Conservation (phyloP, 2,329 filamentous ascomycete species). For the Ophiostoma pallidulum region DNA sequence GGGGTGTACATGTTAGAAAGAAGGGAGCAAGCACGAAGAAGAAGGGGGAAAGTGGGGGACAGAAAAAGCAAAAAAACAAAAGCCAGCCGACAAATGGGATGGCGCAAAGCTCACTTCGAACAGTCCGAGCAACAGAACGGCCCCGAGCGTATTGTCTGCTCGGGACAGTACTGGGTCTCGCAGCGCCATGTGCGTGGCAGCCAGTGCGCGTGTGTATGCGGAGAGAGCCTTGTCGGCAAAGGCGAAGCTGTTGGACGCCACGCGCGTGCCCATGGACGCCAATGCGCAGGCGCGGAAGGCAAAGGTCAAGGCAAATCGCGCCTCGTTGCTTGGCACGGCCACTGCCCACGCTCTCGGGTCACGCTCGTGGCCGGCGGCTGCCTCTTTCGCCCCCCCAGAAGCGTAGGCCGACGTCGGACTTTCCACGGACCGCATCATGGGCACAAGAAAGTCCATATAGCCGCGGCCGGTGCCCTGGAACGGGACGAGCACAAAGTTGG, state of each 20-base stretch:
- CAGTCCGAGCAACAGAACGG: conserved; percentile 49
- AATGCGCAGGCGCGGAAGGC: conserved; percentile 53
- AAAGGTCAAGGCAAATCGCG: conserved; percentile 30
- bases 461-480: conserved; percentile 41
- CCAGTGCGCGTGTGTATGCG: conserved; percentile 47
- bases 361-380: background rate
- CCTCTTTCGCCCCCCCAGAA: background rate
- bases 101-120: conserved; percentile 37
- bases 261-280: conserved; percentile 46
- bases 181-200: conserved; percentile 43
- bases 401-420: conserved; percentile 1
- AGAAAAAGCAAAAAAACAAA: too few relatives aligned
- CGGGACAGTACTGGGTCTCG: conserved; percentile 38
- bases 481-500: conserved; percentile 51
- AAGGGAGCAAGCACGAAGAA: background rate
- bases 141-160: conserved; percentile 48
- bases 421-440: conserved; percentile 38
- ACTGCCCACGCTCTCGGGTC: background rate
- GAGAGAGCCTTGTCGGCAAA: conserved; percentile 34
- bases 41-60: conserved; percentile 10
- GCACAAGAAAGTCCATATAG: conserved; percentile 50
- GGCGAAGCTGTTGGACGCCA: conserved; percentile 24
- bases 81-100: too few relatives aligned
- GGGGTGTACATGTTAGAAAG: too few relatives aligned
- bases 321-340: background rate